A percentile compares a stretch with the other conserved stretches of the same genome.
phyloP scores from a whole-genome alignment of 441 rosid genomes.

The Geranium incanum region DNA sequence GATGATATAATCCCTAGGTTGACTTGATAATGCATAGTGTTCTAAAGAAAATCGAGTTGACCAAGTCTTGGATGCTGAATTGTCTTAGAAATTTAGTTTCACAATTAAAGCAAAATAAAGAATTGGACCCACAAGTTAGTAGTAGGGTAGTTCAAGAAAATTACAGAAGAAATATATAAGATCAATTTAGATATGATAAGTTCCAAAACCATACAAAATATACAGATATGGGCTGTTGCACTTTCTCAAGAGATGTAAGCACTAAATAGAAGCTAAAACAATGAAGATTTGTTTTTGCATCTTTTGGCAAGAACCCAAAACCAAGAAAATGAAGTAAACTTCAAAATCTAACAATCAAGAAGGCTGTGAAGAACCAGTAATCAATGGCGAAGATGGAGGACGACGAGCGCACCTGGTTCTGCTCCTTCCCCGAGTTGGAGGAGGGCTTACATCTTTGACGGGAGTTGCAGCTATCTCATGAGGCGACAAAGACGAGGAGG shows the following conservation, averaged over 20 bases:
- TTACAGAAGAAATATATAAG: no score
- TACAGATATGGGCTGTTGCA: background rate
- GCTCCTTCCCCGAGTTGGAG: conserved; percentile 62
- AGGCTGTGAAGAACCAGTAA: conserved; percentile 31
- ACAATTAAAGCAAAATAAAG: background rate
- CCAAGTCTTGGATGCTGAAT: no score
- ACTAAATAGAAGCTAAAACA: conserved; percentile 4
- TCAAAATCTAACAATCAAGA: conserved; percentile 21
- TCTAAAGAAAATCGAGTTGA: no score
- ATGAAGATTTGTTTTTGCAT: conserved; percentile 18
- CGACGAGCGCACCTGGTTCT: conserved; percentile 48
- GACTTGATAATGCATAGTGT: no score
- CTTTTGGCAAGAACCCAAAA: conserved; percentile 8
- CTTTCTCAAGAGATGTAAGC: conserved; percentile 19
- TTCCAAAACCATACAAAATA: background rate
- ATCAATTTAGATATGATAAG: no score
- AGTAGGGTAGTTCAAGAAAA: no score
- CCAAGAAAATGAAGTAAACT: background rate
- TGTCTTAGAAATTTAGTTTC: no score
- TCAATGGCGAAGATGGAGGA: conserved; percentile 54
- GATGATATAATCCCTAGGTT: no score
- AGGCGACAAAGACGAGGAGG: conserved; percentile 58
- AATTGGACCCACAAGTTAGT: background rate
- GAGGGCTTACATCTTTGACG: background rate
- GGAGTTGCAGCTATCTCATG: conserved; percentile 17